Percentiles rank a stretch among this genome's conserved stretches.
Conservation (phyloP, 768 basidiomycete species). For the Austroboletus festivus region DNA sequence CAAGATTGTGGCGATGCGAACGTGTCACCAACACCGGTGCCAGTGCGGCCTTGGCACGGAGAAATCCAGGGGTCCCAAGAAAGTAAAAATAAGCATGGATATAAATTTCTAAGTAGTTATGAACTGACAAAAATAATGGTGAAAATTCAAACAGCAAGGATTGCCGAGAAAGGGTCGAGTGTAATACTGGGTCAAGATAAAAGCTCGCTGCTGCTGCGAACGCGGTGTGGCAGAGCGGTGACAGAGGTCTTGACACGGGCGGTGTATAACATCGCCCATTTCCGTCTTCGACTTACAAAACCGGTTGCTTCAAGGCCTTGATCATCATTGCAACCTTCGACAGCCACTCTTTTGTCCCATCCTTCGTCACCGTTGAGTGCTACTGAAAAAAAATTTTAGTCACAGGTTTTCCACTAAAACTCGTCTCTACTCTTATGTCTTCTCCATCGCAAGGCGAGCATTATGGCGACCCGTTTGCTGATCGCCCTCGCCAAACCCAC, state of each 20-base stretch:
- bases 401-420: slow-evolving; percentile 3
- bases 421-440: slow-evolving; percentile 19
- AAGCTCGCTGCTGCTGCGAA: not conserved
- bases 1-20: not conserved
- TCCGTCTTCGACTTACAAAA: slow-evolving; percentile 27
- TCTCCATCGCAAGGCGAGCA: slow-evolving; percentile 31
- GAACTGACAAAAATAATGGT: not conserved
- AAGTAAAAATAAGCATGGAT: slow-evolving; percentile 1
- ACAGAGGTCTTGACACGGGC: slow-evolving; percentile 27
- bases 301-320: slow-evolving; percentile 15
- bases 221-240: slow-evolving; percentile 21
- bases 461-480: slow-evolving; percentile 69
- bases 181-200: not conserved
- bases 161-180: not conserved
- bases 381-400: slow-evolving; percentile 6
- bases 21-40: slow-evolving; percentile 4
- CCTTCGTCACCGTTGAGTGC: slow-evolving; percentile 6
- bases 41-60: slow-evolving; percentile 1
- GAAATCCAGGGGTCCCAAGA: not conserved
- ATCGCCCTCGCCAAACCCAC: slow-evolving; percentile 58
- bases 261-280: slow-evolving; percentile 36
- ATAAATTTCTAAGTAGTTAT: not conserved
- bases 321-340: slow-evolving; percentile 20
- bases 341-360: slow-evolving; percentile 2
- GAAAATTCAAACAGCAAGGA: not conserved